Base-by-base conservation (phyloP, 2,329 filamentous ascomycete genomes). In the Chaetomiaceae sp. region DNA sequence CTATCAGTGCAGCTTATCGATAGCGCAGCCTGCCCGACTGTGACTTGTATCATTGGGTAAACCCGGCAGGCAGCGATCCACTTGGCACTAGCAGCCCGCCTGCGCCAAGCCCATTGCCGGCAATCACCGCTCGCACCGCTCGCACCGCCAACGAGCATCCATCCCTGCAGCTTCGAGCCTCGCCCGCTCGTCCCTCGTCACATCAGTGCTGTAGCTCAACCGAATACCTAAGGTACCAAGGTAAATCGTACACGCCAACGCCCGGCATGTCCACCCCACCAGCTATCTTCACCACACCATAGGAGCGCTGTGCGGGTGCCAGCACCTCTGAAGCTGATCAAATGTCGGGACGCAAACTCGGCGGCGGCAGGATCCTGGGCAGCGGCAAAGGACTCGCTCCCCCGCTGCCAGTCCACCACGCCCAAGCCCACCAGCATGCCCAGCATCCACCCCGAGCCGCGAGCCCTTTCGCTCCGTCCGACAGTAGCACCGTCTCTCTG, bases 281-380 rank as follows among this genome's bases (percentile, higher is more conserved):
- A 14, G 29, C 32, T 11, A 27, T 33, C 15, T 10, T 19, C 34
- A 37, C 22, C 40, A 40, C 27, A 30, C 22, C 32, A 33, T 47
- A 47, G 44, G 17, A 32, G 15, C 11, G 9, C 15, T 35, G 10
- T 15, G 30, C 37, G n/a, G 29, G 26, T 32, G 14, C 14, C 12
- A 9, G 26, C 22, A 24, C 9, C 22, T 9, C 22, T 9, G n/a
- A n/a, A n/a, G n/a, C n/a, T n/a, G n/a, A n/a, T n/a, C n/a, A n/a
- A n/a, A 95, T 95, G 88, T 85, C 88, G 60, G 78, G 78, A 67
- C 82, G 87, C 73, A 90, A 86, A 74, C 78, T 96, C 66, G 91
- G 91, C 68, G 90, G 91, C 69, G 91, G 91, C 65, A 83, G 91
- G 71, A 83, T 96, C 62, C 73, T 96, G 60, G 91, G 91, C 61